Base-by-base conservation (phyloP, 768 basidiomycete genomes). In the Termitomyces sp. region DNA sequence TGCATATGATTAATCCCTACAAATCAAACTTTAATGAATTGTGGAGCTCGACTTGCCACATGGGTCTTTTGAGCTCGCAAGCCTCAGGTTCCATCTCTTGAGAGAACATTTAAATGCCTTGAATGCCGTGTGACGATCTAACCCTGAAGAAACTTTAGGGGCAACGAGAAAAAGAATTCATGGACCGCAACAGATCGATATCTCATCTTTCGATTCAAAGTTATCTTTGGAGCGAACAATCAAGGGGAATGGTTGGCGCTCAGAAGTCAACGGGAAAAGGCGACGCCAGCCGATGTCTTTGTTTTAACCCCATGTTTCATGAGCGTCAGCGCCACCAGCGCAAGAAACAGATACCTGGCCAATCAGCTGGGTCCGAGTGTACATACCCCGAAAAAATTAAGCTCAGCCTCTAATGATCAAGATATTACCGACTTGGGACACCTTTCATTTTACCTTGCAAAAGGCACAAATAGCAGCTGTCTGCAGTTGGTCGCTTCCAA, bases 91-190 rank as follows among this genome's bases (percentile, higher is more conserved):
- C 44, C 52, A 53, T 59, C 53, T 56, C 42, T 56, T 46, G 1
- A 58, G n/a, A 26, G 30, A 40, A 43, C 24, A 26, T 45, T 38
- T 36, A 43, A 26, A 62, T 56, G 52, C 51, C 46, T 38, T 36
- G 53, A 26, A 62, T 56, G 52, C 51, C 46, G 54, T 59, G 46
- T 58, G 42, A 42, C 36, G 46, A 46, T 51, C 47, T 33, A 54
- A 59, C 55, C 55, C 55, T 59, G 55, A 48, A 40, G 54, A 49
- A 51, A 57, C 51, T 40, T 40, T 45, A 40, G 57, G 54, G 57
- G 46, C 10, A 9, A 52, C 43, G 44, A 35, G 48, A 46, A 61
- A 61, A 50, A 26, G 22, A n/a, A n/a, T 46, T 28, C 13, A 45
- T 40, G 13, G 40, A 44, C n/a, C 40, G 40, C 20, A 33, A 43